Evolutionary conservation across 176 grass and related monocot genomes (phyloP), one percentile per base, ranked within the genome.

Genomic region (Pontederia crassipes): DNA sequence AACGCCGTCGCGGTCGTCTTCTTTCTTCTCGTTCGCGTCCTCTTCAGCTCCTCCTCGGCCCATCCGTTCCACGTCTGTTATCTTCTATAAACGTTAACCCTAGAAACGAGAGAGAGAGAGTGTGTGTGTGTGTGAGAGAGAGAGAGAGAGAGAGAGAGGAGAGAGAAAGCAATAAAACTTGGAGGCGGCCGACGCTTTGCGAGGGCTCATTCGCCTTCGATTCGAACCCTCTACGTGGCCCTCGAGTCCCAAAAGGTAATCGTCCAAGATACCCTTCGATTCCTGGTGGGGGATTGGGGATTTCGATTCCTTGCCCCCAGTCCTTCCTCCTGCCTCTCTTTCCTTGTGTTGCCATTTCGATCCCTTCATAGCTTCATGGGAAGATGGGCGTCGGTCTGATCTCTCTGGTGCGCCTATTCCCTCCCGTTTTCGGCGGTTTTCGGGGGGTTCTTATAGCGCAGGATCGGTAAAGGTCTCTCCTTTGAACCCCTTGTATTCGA

Each of bases 391-490:
- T 46, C 32, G 59, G 17, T 66, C 48, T 32, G 24, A 52, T 52
- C 64, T 52, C 12, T 28, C 11, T 8, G 4, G 32, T 48, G 50
- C 64, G 64, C 48, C 24, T 51, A 7, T 66, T 66, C 8, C 64
- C 64, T 66, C 49, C 64, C 48, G 26, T 66, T n/a, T 66, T 52
- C 24, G 64, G 64, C 50, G 64, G 64, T 6, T 66, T 66, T 52
- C 64, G 24, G 18, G 64, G n/a, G n/a, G 49, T 13, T 29, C 52
- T 52, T 13, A 1, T 66, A 52, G 64, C 48, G 24, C 10, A 1
- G 4, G 47, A 64, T 29, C 49, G 12, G 26, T 10, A 32, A 32
- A 66, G 5, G 7, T 52, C 26, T 66, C 24, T 17, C 10, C 48
- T 29, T 52, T 35, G 32, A 7, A 1, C 32, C 2, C 1, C 3